phyloP scores from a whole-genome alignment of 192 early-diverging fungal genomes.

The Coemansia erecta region DNA sequence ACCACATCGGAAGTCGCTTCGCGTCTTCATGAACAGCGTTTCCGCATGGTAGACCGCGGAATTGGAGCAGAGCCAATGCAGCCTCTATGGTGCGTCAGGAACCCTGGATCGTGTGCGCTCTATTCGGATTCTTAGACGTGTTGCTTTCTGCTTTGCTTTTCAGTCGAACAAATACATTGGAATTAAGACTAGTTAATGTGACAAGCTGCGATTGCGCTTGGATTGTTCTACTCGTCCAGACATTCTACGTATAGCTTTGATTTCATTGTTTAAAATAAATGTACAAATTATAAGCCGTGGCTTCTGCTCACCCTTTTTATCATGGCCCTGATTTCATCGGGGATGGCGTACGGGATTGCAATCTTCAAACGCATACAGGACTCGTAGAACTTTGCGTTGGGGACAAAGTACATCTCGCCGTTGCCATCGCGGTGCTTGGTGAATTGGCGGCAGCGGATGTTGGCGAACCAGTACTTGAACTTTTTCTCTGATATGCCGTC shows the following conservation, averaged over 20 bases:
- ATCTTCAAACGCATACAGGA: slow-evolving; percentile 27
- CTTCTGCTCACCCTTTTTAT: slow-evolving; percentile 15
- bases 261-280: neutral
- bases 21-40: slow-evolving; percentile 61
- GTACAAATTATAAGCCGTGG: neutral
- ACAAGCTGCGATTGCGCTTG: no score
- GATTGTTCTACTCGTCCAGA: neutral
- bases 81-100: slow-evolving; percentile 58
- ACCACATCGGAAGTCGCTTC: slow-evolving; percentile 53
- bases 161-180: no score
- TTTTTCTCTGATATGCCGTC: slow-evolving; percentile 28
- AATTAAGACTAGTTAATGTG: no score
- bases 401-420: slow-evolving; percentile 27
- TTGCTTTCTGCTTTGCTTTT: no score
- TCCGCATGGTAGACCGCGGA: slow-evolving; percentile 56
- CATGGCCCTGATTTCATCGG: slow-evolving; percentile 8
- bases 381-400: slow-evolving; percentile 44
- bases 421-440: slow-evolving; percentile 21
- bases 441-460: slow-evolving; percentile 44
- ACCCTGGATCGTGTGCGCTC: slow-evolving; percentile 34
- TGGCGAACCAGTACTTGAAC: slow-evolving; percentile 49
- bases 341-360: slow-evolving; percentile 14
- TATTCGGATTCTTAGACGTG: no score
- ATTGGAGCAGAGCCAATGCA: slow-evolving; percentile 62
- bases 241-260: neutral